These are phyloP conservation scores for Onygenales sp. DNA, from an alignment of 2,329 filamentous ascomycete genomes.

Conservation along the genomic window DNA sequence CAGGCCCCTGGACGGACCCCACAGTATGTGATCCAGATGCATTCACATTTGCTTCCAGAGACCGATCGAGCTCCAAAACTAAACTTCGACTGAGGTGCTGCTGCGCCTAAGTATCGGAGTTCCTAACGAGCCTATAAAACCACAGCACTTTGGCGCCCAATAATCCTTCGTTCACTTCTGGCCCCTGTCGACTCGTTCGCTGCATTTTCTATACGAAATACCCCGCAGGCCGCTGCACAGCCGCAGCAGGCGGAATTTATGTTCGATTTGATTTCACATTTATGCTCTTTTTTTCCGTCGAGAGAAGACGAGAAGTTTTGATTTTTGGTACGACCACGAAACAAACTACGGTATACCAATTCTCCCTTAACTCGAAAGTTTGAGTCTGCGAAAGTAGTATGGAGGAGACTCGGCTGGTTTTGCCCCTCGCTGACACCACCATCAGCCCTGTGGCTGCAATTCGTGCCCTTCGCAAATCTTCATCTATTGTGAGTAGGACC, in stretches of 20 bases:
- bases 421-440: not conserved
- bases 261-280: not conserved
- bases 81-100: no score
- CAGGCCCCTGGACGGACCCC: no score
- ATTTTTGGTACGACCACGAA: no score
- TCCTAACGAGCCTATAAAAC: not conserved
- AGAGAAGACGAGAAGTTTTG: no score
- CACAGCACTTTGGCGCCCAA: not conserved
- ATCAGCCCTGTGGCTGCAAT: not conserved
- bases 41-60: no score
- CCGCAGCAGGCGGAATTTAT: not conserved
- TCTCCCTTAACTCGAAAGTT: not conserved
- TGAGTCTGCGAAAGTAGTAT: not conserved
- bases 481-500: slow-evolving; percentile 3
- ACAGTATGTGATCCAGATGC: no score
- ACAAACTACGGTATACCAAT: no score
- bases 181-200: not conserved
- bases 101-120: no score
- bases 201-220: not conserved
- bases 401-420: not conserved
- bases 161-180: not conserved
- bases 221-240: not conserved
- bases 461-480: slow-evolving; percentile 1
- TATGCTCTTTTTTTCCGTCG: not conserved
- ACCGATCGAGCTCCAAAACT: no score